Percentiles rank a stretch among this genome's conserved stretches.
These are phyloP conservation scores for Breviolum minutum DNA, from an alignment of 73 alveolate species.

Conservation along the genomic window DNA sequence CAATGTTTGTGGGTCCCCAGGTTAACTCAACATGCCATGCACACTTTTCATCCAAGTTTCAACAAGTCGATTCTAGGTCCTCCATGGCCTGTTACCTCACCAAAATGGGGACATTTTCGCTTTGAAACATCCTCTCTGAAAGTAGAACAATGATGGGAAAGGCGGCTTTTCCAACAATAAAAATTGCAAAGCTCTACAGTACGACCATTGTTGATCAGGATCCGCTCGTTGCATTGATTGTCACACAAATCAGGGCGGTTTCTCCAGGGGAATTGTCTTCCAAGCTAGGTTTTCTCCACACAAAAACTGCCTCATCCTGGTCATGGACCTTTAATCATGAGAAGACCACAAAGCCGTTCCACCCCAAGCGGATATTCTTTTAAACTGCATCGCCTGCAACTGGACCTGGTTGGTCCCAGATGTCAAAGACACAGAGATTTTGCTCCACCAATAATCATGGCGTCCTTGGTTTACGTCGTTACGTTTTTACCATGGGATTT, in stretches of 20 bases:
- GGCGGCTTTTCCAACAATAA: too few species aligned
- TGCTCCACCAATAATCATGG: background rate
- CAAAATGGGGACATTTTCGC: background rate
- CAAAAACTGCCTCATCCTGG: too few species aligned
- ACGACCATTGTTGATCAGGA: too few species aligned
- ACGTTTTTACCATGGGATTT: background rate
- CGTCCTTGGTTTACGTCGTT: background rate
- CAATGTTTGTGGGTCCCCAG: too few species aligned
- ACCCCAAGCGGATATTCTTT: background rate
- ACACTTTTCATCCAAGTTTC: background rate
- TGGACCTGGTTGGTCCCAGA: constrained; percentile 65
- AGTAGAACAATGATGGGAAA: too few species aligned
- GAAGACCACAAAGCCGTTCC: background rate
- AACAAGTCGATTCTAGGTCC: constrained; percentile 60
- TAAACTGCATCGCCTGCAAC: constrained; percentile 48
- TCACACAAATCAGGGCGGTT: too few species aligned
- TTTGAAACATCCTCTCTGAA: background rate
- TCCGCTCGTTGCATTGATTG: too few species aligned
- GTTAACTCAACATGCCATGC: too few species aligned
- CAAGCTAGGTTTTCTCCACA: too few species aligned
- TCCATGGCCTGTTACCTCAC: constrained; percentile 59
- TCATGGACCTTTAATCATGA: too few species aligned
- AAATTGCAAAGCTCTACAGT: too few species aligned
- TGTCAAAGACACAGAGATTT: background rate
- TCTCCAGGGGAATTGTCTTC: too few species aligned